These are phyloP conservation scores for Clitoria ternatea DNA, from an alignment of 306 rosid genomes.

Conservation along the genomic window DNA sequence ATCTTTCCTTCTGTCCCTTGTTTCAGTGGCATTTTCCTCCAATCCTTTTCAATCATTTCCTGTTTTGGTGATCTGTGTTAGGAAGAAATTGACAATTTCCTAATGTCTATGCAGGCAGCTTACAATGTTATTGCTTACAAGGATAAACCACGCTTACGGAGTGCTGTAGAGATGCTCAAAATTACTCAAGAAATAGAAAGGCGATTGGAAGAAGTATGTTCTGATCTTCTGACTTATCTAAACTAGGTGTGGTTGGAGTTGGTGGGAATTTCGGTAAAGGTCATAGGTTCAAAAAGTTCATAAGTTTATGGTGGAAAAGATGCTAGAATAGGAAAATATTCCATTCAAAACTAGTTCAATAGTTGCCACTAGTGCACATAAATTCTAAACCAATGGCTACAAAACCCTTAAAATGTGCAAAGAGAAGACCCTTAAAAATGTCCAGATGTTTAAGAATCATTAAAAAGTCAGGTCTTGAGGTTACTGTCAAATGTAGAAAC, in stretches of 20 bases:
- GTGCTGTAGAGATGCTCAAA: slow-evolving; percentile 70
- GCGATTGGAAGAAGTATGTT: slow-evolving; percentile 54
- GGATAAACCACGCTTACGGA: slow-evolving; percentile 80
- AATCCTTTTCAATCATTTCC: neutral
- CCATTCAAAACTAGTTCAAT: neutral
- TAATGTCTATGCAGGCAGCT: slow-evolving; percentile 49
- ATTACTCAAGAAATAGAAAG: slow-evolving; percentile 78
- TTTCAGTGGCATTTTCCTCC: neutral
- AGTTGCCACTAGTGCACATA: neutral
- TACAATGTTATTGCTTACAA: slow-evolving; percentile 77
- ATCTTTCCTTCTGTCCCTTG: neutral
- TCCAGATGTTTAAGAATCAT: neutral
- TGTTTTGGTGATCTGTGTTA: neutral
- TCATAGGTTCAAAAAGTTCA: neutral
- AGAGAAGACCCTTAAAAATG: neutral
- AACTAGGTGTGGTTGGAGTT: neutral
- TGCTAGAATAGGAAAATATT: neutral
- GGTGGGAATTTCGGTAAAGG: neutral
- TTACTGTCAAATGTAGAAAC: neutral
- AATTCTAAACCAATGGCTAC: neutral
- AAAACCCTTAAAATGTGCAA: neutral
- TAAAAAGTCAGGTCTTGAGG: neutral
- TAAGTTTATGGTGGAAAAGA: neutral
- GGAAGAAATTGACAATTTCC: neutral
- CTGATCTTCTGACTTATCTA: slow-evolving; percentile 10